A percentile compares a stretch with the other conserved stretches of the same genome.
Conservation (phyloP, 2,329 filamentous ascomycete genomes). For the Colletotrichum karsti region DNA sequence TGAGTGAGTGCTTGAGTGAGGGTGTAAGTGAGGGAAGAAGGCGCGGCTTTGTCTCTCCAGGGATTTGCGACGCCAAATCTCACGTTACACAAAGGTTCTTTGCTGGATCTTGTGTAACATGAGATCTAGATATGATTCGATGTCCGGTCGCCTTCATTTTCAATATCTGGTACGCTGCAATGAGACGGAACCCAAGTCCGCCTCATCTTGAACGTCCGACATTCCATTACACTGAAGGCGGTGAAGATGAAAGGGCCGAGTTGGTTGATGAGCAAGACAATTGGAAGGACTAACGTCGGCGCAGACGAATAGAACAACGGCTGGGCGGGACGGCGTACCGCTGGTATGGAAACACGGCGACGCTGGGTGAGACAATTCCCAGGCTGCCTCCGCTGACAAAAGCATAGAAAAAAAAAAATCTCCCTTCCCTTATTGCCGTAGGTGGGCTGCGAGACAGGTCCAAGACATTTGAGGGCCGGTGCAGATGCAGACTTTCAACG, state of each 20-base stretch:
- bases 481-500: constrained; percentile 14
- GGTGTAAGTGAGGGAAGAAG: background rate
- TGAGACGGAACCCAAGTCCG: background rate
- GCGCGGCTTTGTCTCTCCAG: background rate
- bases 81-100: background rate
- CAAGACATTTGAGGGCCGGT: constrained; percentile 14
- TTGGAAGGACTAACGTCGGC: background rate
- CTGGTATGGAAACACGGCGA: background rate
- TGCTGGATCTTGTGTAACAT: constrained; percentile 1
- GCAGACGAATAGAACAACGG: constrained; percentile 1
- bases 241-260: background rate
- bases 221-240: background rate
- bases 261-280: background rate
- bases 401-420: background rate
- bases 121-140: background rate
- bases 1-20: no score
- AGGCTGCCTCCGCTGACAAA: constrained; percentile 9
- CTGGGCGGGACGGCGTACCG: constrained; percentile 24
- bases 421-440: background rate
- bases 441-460: constrained; percentile 11
- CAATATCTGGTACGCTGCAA: background rate
- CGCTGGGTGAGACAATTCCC: constrained; percentile 1
- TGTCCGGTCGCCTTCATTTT: background rate
- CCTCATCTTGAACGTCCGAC: background rate
- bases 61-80: background rate